Conservation (phyloP, 2,329 filamentous ascomycete genomes). For the Westerdykella ornata region DNA sequence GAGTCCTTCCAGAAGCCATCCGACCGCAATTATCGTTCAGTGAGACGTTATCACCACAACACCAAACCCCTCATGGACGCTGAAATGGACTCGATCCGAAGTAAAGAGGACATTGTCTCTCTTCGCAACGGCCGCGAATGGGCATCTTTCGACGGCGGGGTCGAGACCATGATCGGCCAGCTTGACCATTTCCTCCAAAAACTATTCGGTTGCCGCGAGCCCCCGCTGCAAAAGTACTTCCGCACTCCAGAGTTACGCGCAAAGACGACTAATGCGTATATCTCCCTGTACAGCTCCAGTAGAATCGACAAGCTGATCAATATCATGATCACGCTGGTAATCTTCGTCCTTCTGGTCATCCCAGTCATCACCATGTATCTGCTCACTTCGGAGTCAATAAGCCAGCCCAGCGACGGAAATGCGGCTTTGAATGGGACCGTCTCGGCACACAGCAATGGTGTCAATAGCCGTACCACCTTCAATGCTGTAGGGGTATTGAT, state of each 20-base stretch:
- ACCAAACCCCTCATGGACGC: slow-evolving; percentile 33
- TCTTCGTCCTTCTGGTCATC: slow-evolving; percentile 39
- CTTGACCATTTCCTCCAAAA: slow-evolving; percentile 20
- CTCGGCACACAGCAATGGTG: slow-evolving; percentile 1
- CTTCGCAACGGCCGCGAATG: slow-evolving; percentile 38
- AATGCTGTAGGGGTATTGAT: slow-evolving; percentile 39
- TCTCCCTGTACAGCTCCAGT: slow-evolving; percentile 34
- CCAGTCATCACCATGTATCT: slow-evolving; percentile 39
- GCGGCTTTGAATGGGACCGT: neutral
- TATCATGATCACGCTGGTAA: slow-evolving; percentile 39
- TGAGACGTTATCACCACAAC: slow-evolving; percentile 34
- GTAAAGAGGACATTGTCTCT: slow-evolving; percentile 39
- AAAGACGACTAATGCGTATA: slow-evolving; percentile 30
- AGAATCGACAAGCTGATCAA: slow-evolving; percentile 39
- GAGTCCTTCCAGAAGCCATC: slow-evolving; percentile 37
- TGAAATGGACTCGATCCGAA: slow-evolving; percentile 34
- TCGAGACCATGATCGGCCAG: slow-evolving; percentile 31
- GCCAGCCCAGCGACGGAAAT: neutral
- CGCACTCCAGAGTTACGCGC: slow-evolving; percentile 35
- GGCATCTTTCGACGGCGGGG: slow-evolving; percentile 37
- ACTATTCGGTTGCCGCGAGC: slow-evolving; percentile 15
- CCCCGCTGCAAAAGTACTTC: slow-evolving; percentile 34
- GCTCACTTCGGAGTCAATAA: slow-evolving; percentile 23
- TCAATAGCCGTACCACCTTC: slow-evolving; percentile 24
- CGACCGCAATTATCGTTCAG: slow-evolving; percentile 36